phyloP scores from a whole-genome alignment of 1,284 basidiomycete genomes.

The Ceratobasidium sp. region DNA sequence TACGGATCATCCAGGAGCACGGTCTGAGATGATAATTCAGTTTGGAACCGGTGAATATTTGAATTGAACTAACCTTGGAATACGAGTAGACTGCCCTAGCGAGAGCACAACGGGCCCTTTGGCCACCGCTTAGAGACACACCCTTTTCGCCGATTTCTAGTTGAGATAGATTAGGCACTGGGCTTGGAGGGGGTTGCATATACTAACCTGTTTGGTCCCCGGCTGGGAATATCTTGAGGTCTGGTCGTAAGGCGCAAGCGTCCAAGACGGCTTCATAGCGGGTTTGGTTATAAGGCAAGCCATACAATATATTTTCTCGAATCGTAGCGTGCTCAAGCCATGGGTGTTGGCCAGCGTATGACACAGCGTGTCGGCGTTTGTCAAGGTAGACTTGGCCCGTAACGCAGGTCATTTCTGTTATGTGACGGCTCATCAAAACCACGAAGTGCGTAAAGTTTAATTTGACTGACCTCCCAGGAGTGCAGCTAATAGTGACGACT shows the following conservation, averaged over 20 bases:
- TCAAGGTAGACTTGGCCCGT: slow-evolving; percentile 65
- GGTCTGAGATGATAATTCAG: slow-evolving; percentile 53
- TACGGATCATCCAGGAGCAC: slow-evolving; percentile 86
- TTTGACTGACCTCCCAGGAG: slow-evolving; percentile 62
- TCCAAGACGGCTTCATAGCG: slow-evolving; percentile 76
- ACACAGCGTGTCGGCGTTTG: slow-evolving; percentile 65
- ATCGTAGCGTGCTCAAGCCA: slow-evolving; percentile 67
- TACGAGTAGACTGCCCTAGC: slow-evolving; percentile 68
- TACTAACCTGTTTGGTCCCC: slow-evolving; percentile 77
- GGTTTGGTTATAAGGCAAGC: slow-evolving; percentile 66
- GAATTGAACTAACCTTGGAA: slow-evolving; percentile 53
- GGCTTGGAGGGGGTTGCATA: not conserved
- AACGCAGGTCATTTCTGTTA: slow-evolving; percentile 69
- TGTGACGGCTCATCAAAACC: slow-evolving; percentile 39
- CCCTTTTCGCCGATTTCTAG: slow-evolving; percentile 79
- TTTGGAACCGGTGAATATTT: slow-evolving; percentile 31
- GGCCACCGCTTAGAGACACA: slow-evolving; percentile 67
- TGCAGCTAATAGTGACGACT: slow-evolving; percentile 72
- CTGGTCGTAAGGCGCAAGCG: slow-evolving; percentile 76
- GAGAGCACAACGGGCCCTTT: slow-evolving; percentile 75
- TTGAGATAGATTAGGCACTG: slow-evolving; percentile 28
- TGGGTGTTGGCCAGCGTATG: slow-evolving; percentile 53
- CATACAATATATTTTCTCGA: slow-evolving; percentile 81
- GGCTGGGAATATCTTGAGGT: slow-evolving; percentile 76
- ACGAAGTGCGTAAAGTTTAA: slow-evolving; percentile 44